Percentiles rank a stretch among this genome's conserved stretches.
Evolutionary conservation across 352 stramenopile genomes (phyloP).

Genomic region (Pythium aphanidermatum): DNA sequence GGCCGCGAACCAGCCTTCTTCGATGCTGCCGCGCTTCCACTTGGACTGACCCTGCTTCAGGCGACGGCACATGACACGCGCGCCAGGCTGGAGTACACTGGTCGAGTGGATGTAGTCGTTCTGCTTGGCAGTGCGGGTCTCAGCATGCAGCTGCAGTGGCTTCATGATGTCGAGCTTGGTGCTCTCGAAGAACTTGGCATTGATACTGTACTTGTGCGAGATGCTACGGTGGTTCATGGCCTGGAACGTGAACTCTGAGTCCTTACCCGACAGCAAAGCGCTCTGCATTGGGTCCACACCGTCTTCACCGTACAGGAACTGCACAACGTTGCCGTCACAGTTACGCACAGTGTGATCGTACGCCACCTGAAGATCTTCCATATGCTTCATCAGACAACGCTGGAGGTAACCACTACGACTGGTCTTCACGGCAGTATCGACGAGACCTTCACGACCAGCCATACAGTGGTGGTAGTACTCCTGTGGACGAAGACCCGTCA

Average conservation of each 20-base stretch:
- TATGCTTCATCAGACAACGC: slow-evolving; percentile 98
- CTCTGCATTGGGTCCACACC: slow-evolving; percentile 96
- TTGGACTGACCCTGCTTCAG: slow-evolving; percentile 74
- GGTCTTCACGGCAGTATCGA: slow-evolving; percentile 99
- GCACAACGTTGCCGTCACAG: slow-evolving; percentile 95
- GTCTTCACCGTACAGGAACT: slow-evolving; percentile 99
- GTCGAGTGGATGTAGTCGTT: slow-evolving; percentile 30
- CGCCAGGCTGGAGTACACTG: slow-evolving; percentile 41
- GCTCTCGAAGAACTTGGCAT: slow-evolving; percentile 84
- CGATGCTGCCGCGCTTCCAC: slow-evolving; percentile 85
- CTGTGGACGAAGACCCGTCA: slow-evolving; percentile 94
- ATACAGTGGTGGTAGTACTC: slow-evolving; percentile 99
- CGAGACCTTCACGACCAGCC: slow-evolving; percentile 97
- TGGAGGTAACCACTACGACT: slow-evolving; percentile 99
- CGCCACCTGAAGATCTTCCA: slow-evolving; percentile 96
- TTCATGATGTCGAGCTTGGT: slow-evolving; percentile 89
- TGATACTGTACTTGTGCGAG: slow-evolving; percentile 90
- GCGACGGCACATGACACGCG: slow-evolving; percentile 60
- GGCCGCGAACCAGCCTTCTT: slow-evolving; percentile 60
- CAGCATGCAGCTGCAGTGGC: slow-evolving; percentile 69
- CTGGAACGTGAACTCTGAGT: slow-evolving; percentile 92
- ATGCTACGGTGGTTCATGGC: slow-evolving; percentile 95
- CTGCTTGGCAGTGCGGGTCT: slow-evolving; percentile 47
- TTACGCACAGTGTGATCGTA: slow-evolving; percentile 99
- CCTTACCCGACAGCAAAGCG: slow-evolving; percentile 93